Conservation (phyloP, 805 yeast genomes). For the Candida xyloterini region DNA sequence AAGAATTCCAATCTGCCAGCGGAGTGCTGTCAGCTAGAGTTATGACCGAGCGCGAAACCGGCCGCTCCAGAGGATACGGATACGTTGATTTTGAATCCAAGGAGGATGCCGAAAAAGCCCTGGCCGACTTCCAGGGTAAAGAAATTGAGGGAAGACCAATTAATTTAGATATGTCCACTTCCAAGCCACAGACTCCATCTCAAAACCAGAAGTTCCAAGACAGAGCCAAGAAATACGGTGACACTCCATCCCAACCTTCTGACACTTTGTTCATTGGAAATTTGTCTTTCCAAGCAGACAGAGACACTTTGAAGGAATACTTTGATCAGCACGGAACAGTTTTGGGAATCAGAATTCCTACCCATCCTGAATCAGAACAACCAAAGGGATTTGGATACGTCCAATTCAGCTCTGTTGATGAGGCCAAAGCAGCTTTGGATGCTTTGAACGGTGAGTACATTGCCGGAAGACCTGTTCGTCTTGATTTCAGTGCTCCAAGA, state of each 20-base stretch:
- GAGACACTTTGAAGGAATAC: constrained; percentile 69
- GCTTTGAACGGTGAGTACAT: constrained; percentile 86
- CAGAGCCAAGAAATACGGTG: constrained; percentile 90
- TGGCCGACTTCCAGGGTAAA: constrained; percentile 80
- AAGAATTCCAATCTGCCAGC: constrained; percentile 78
- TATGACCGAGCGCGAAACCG: constrained; percentile 78
- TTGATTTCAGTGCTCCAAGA: constrained; percentile 90
- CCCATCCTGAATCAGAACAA: constrained; percentile 98
- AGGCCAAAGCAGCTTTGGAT: constrained; percentile 84
- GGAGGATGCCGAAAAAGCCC: constrained; percentile 80
- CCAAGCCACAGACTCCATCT: constrained; percentile 61
- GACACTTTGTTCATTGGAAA: constrained; percentile 96
- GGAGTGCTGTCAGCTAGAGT: constrained; percentile 90
- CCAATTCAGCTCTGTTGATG: constrained; percentile 82
- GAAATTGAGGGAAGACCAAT: constrained; percentile 97
- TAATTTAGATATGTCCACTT: constrained; percentile 87
- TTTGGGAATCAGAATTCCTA: constrained; percentile 89
- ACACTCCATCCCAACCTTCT: constrained; percentile 85
- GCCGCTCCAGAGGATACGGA: constrained; percentile 95
- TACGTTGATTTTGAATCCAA: constrained; percentile 89
- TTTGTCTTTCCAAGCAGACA: constrained; percentile 85
- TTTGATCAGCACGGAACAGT: constrained; percentile 81
- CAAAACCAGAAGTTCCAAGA: constrained; percentile 53
- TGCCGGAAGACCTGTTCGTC: constrained; percentile 90
- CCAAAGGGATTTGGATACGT: constrained; percentile 99